Evolutionary conservation across 2,329 filamentous ascomycete genomes (phyloP).

Genomic region (Pseudonectria foliicola): DNA sequence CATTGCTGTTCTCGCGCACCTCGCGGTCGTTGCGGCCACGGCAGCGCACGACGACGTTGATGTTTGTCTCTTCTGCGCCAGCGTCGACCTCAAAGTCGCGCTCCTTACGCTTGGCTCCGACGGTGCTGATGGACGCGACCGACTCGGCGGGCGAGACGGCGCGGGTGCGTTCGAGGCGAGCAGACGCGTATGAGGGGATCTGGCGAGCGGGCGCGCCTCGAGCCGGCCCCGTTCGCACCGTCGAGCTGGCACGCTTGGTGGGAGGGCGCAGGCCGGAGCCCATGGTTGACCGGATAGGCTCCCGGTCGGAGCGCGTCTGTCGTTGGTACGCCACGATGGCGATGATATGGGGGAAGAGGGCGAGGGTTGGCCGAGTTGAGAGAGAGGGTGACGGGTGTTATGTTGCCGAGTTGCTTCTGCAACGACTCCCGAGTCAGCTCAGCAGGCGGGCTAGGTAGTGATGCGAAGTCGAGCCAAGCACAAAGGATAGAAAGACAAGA

Average conservation of each 20-base stretch:
- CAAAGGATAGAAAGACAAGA: too few species aligned
- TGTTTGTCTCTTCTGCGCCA: conserved; percentile 78
- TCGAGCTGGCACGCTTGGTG: conserved; percentile 16
- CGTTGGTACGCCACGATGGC: conserved; percentile 29
- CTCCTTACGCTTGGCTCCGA: conserved; percentile 75
- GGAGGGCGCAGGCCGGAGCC: conserved; percentile 22
- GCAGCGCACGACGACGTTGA: conserved; percentile 94
- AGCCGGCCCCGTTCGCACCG: conserved; percentile 14
- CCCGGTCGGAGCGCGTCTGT: conserved; percentile 31
- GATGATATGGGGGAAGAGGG: conserved; percentile 8
- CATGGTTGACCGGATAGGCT: conserved; percentile 29
- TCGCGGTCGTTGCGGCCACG: conserved; percentile 89
- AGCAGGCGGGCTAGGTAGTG: too few species aligned
- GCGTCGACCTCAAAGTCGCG: conserved; percentile 67
- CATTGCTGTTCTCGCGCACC: conserved; percentile 87
- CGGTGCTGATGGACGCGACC: conserved; percentile 49
- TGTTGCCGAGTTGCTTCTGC: too few species aligned
- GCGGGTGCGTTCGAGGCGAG: conserved; percentile 23
- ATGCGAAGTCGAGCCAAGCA: too few species aligned
- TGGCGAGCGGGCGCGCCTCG: conserved; percentile 21
- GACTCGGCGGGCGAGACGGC: conserved; percentile 67
- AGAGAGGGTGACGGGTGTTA: not conserved
- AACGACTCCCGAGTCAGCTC: too few species aligned
- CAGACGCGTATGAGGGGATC: conserved; percentile 13
- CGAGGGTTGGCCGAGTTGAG: conserved; percentile 4